A percentile compares a stretch with the other conserved stretches of the same genome.
Evolutionary conservation across 192 early-diverging fungal species (phyloP).

Genomic region (Coemansia sp.): DNA sequence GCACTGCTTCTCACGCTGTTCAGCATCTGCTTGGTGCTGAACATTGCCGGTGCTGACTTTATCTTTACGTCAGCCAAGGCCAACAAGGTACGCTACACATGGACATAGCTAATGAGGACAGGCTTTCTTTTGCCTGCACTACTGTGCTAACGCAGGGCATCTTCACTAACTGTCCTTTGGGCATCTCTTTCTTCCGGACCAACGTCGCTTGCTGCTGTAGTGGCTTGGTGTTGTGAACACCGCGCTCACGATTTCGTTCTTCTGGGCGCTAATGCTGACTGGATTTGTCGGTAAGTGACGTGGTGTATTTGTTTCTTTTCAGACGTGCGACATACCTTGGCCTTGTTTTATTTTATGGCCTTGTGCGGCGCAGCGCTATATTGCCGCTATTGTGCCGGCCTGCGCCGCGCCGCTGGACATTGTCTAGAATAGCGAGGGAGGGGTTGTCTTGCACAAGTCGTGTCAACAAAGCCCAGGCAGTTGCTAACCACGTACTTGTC

Average conservation of each 20-base stretch:
- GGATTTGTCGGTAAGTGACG: constrained; percentile 47
- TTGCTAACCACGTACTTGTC: background rate
- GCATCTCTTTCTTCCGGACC: background rate
- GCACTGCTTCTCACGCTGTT: constrained; percentile 40
- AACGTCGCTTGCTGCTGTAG: constrained; percentile 10
- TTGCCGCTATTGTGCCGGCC: background rate
- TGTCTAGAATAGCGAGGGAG: background rate
- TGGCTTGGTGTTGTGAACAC: constrained; percentile 52
- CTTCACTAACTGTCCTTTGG: background rate
- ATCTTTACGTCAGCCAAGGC: constrained; percentile 19
- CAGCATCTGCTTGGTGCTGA: constrained; percentile 38
- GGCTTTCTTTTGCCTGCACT: background rate
- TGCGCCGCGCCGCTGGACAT: background rate
- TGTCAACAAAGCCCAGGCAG: background rate
- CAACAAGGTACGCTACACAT: constrained; percentile 36
- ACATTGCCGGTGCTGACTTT: constrained; percentile 44
- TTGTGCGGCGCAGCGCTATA: background rate
- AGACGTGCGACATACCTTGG: background rate
- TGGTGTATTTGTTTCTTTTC: background rate
- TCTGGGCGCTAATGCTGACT: constrained; percentile 42
- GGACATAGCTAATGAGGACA: background rate
- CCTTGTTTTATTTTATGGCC: background rate
- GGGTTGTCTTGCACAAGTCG: background rate
- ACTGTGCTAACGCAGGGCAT: background rate
- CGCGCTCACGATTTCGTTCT: constrained; percentile 48